phyloP scores from a whole-genome alignment of 768 basidiomycete genomes.

The Auriscalpium microsporum region DNA sequence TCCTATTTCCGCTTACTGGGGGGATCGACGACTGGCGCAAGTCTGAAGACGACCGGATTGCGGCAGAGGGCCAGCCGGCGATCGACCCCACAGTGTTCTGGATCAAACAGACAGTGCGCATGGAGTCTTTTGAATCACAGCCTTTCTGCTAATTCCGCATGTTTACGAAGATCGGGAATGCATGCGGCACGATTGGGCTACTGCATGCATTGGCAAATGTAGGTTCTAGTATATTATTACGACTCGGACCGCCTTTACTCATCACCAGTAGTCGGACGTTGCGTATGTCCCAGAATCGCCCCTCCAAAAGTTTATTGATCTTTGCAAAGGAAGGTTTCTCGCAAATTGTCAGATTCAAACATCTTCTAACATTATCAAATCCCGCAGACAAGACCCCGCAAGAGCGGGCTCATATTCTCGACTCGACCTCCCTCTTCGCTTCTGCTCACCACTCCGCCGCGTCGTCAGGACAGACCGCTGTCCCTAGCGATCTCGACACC shows the following conservation, averaged over 20 bases:
- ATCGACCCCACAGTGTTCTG: constrained; percentile 67
- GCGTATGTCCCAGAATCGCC: constrained; percentile 48
- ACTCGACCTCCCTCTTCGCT: constrained; percentile 68
- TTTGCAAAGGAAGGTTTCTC: constrained; percentile 42
- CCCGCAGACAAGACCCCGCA: constrained; percentile 53
- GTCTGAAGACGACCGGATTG: constrained; percentile 52
- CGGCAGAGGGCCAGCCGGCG: constrained; percentile 33
- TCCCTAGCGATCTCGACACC: constrained; percentile 55
- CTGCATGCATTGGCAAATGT: constrained; percentile 62
- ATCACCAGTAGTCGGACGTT: constrained; percentile 41
- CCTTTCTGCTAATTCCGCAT: not conserved
- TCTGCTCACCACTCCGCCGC: constrained; percentile 71
- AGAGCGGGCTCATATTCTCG: constrained; percentile 69
- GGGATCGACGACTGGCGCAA: constrained; percentile 40
- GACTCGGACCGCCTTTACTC: not conserved
- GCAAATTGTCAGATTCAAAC: too few species aligned
- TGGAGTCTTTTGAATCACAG: not conserved
- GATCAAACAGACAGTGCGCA: constrained; percentile 82
- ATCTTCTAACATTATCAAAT: not conserved
- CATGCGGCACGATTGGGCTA: constrained; percentile 24
- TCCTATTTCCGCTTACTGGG: constrained; percentile 73
- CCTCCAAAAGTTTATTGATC: constrained; percentile 56
- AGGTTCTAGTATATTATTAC: constrained; percentile 16
- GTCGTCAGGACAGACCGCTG: constrained; percentile 55
- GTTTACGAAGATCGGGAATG: constrained; percentile 23